Evolutionary conservation across 1,284 basidiomycete species (phyloP).

Genomic region (Microbotryum lychnidis-dioicae): DNA sequence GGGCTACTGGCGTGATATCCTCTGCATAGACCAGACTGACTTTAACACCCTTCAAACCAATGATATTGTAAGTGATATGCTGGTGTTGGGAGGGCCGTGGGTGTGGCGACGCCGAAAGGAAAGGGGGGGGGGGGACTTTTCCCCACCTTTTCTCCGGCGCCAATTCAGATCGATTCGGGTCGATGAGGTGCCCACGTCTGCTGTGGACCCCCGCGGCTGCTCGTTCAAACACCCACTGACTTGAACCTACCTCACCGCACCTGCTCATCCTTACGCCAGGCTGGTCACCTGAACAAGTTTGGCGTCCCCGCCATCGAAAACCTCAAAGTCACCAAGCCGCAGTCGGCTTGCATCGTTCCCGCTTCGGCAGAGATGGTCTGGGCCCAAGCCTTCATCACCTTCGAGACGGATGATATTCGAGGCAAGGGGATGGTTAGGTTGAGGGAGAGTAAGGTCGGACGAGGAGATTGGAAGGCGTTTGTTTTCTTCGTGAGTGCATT

Average conservation of each 20-base stretch:
- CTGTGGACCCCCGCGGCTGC: no score
- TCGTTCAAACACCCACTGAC: not conserved
- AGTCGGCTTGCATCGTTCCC: conserved; percentile 6
- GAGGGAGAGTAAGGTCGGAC: conserved; percentile 21
- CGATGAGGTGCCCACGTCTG: no score
- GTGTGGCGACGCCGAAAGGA: conserved; percentile 3
- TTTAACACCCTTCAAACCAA: conserved; percentile 30
- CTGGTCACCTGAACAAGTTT: conserved; percentile 24
- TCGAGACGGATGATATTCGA: conserved; percentile 29
- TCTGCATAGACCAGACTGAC: conserved; percentile 27
- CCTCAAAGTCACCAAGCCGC: conserved; percentile 18
- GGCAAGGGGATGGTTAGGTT: conserved; percentile 33
- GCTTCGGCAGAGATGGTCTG: conserved; percentile 18
- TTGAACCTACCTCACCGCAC: not conserved
- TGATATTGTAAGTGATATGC: conserved; percentile 2
- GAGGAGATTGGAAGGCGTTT: conserved; percentile 31
- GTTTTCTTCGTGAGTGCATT: conserved; percentile 29
- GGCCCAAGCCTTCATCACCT: conserved; percentile 32
- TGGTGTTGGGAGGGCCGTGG: not conserved
- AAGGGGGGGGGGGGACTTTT: no score
- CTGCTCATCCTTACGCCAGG: not conserved
- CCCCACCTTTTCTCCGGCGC: no score
- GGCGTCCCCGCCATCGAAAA: conserved; percentile 28
- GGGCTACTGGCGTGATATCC: conserved; percentile 34
- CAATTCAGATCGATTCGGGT: not conserved